phyloP scores from a whole-genome alignment of 371 early-diverging fungal species.

The Gilbertella persicaria region DNA sequence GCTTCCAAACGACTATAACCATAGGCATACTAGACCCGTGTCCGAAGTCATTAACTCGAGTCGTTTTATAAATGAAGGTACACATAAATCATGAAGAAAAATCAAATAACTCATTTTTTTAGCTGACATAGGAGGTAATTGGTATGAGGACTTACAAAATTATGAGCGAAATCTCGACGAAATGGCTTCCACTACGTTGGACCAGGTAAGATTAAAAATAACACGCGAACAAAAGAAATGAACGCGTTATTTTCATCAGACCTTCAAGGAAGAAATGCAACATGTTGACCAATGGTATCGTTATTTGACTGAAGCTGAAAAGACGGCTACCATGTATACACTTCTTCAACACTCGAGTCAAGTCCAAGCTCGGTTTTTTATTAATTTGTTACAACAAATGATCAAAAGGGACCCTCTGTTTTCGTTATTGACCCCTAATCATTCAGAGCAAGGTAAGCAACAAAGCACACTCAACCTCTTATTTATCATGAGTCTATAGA shows the following conservation, averaged over 20 bases:
- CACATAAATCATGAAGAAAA: background rate
- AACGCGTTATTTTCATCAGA: slow-evolving; percentile 25
- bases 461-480: no score
- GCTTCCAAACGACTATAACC: background rate
- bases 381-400: slow-evolving; percentile 88
- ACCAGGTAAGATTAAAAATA: slow-evolving; percentile 48
- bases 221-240: background rate
- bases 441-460: slow-evolving; percentile 60
- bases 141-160: slow-evolving; percentile 89
- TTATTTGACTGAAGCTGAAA: slow-evolving; percentile 85
- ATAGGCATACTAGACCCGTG: background rate
- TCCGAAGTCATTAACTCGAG: background rate
- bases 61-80: background rate
- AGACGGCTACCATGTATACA: slow-evolving; percentile 87
- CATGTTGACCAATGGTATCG: slow-evolving; percentile 94
- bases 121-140: slow-evolving; percentile 45
- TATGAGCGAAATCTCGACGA: slow-evolving; percentile 93
- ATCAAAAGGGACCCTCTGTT: slow-evolving; percentile 71
- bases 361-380: slow-evolving; percentile 89
- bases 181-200: slow-evolving; percentile 89
- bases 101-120: background rate
- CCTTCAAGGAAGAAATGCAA: slow-evolving; percentile 87
- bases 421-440: slow-evolving; percentile 61
- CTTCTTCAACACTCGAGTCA: slow-evolving; percentile 86
- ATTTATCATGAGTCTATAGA: slow-evolving; percentile 23